phyloP scores from a whole-genome alignment of 2,329 filamentous ascomycete genomes.

The Exserohilum turcica region DNA sequence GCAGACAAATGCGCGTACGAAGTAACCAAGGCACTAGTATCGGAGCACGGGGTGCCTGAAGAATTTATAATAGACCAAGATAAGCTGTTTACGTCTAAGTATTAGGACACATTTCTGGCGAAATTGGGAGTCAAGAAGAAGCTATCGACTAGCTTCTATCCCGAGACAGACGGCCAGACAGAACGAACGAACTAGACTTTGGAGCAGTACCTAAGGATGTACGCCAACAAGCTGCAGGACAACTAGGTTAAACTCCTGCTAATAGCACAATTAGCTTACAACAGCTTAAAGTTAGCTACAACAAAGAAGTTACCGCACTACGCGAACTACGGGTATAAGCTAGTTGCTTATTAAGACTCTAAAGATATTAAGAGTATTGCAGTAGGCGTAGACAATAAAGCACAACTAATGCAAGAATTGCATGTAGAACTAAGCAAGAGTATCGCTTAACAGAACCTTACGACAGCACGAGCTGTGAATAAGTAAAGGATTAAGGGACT shows the following conservation, averaged over 20 bases:
- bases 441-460: background rate
- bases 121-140: background rate
- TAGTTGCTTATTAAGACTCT: background rate
- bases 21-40: background rate
- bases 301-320: background rate
- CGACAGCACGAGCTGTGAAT: background rate
- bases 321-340: background rate
- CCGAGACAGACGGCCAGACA: background rate
- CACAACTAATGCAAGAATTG: background rate
- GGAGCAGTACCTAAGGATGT: background rate
- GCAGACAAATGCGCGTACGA: background rate
- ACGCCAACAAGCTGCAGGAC: background rate
- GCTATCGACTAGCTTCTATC: background rate
- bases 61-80: background rate
- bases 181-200: background rate
- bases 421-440: background rate
- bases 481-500: slow-evolving; percentile 1
- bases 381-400: background rate
- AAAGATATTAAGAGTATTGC: background rate
- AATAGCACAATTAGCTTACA: background rate
- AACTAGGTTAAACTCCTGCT: background rate
- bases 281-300: background rate
- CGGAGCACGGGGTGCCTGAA: background rate
- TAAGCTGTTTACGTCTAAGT: background rate
- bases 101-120: background rate